Conservation (phyloP, 2,329 filamentous ascomycete genomes). For the Fusarium lyarnte region DNA sequence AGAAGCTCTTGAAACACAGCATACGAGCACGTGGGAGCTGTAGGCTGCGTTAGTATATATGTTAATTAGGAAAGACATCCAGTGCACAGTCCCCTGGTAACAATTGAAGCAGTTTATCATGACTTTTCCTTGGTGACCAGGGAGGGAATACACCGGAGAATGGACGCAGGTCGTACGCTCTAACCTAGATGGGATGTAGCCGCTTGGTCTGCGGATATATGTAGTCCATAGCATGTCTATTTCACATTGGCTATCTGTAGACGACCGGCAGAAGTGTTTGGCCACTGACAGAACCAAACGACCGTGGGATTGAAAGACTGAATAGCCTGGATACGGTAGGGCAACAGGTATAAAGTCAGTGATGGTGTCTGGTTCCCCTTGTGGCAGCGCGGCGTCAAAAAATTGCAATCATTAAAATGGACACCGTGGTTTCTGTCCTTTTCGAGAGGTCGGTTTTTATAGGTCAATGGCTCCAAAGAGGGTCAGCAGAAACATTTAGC, state of each 20-base stretch:
- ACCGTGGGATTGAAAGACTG: background rate
- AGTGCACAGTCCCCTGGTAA: constrained; percentile 12
- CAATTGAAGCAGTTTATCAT: constrained; percentile 1
- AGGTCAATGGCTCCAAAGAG: constrained; percentile 37
- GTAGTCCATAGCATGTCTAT: constrained; percentile 22
- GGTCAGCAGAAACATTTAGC: constrained; percentile 33
- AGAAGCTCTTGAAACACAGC: background rate
- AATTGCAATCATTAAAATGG: constrained; percentile 31
- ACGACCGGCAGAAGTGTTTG: constrained; percentile 3
- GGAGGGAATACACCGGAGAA: constrained; percentile 8
- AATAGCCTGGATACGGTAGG: background rate
- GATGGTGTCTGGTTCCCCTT: constrained; percentile 21
- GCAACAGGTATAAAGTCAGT: background rate
- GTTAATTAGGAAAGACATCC: background rate
- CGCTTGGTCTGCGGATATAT: constrained; percentile 24
- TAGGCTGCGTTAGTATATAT: background rate
- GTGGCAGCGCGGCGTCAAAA: constrained; percentile 3
- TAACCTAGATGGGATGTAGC: constrained; percentile 32
- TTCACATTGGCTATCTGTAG: constrained; percentile 28
- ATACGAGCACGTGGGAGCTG: background rate
- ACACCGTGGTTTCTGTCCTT: background rate
- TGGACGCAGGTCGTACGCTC: constrained; percentile 28
- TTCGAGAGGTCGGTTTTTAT: constrained; percentile 25
- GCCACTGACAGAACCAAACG: background rate
- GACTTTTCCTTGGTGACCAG: background rate